Base-by-base conservation (phyloP, 495 filamentous ascomycete species). In the Aspergillus cavernicola region DNA sequence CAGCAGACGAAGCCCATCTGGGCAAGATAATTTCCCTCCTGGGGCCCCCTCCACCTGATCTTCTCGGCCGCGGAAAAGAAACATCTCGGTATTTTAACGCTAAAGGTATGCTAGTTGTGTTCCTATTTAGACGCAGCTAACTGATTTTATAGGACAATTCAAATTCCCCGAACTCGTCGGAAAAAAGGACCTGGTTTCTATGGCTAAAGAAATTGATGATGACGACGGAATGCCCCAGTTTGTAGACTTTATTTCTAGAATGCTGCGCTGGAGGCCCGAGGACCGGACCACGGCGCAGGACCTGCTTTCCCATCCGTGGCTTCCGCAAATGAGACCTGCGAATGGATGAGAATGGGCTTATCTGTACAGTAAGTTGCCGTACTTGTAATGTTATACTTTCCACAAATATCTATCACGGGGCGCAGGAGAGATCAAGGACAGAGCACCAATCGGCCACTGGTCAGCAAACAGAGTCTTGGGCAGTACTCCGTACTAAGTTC, bases 1-100 rank as follows among this genome's bases (percentile, higher is more conserved):
- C 60, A 45, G 15, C 52, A 36, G 59, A 58, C 11, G 60, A 57
- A 46, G 53, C 55, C n/a, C 62, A 66, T 53, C 58, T 69, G 22
- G 62, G 51, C 12, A 51, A 66, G 45, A 60, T 69, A n/a, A 60
- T 65, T 39, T 58, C 47, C 10, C 26, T 67, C 28, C 56, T 67
- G 16, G 66, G 65, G 23, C 54, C 55, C 13, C 66, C 58, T 33
- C 66, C 66, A 39, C 22, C 43, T 37, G 56, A 61, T 52, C 49
- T 67, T 33, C 53, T 69, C 41, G 32, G 32, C 22, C 54, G 54
- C 15, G 58, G 62, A 47, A 40, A 46, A 46, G 33, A 56, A 41
- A 58, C 50, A 29, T 31, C 23, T 32, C 61, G 61, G 29, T 69
- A 60, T 50, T 69, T 65, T 53, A 39, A 54, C 20, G 56, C 15